These are phyloP conservation scores for Trametes cinnabarina DNA, from an alignment of 768 basidiomycete species.

Conservation along the genomic window DNA sequence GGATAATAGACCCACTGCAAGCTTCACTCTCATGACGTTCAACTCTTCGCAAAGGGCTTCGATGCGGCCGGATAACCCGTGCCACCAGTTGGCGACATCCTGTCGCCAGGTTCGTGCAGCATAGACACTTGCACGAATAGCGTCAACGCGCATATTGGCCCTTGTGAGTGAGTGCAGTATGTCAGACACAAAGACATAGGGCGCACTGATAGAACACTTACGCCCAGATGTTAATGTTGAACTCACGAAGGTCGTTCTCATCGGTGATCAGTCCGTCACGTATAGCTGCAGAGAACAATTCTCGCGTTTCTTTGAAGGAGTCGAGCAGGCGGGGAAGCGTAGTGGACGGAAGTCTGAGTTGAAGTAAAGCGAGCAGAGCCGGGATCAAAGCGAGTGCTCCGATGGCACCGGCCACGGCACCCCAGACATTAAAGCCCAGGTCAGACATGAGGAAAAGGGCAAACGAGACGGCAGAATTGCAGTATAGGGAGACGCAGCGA, in stretches of 20 bases:
- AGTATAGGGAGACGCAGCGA: not conserved
- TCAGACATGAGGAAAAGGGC: not conserved
- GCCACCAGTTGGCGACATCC: not conserved
- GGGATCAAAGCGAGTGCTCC: not conserved
- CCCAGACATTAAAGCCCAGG: slow-evolving; percentile 4
- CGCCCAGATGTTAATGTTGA: not conserved
- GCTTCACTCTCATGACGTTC: not conserved
- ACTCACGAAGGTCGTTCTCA: not conserved
- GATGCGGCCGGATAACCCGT: not conserved
- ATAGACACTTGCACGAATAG: not conserved
- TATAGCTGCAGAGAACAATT: not conserved
- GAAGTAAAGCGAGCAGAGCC: not conserved
- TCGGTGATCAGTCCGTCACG: not conserved
- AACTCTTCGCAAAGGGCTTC: not conserved
- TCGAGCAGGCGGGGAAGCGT: not conserved
- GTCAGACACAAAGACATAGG: not conserved
- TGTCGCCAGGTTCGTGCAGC: not conserved
- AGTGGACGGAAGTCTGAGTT: not conserved
- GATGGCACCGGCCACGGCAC: slow-evolving; percentile 4
- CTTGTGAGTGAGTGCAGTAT: too few species aligned
- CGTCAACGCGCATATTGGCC: not conserved
- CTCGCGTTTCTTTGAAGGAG: not conserved
- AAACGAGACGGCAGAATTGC: not conserved
- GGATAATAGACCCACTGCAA: not conserved
- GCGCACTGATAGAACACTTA: too few species aligned